phyloP scores from a whole-genome alignment of 768 basidiomycete species.

The Russula foetens region DNA sequence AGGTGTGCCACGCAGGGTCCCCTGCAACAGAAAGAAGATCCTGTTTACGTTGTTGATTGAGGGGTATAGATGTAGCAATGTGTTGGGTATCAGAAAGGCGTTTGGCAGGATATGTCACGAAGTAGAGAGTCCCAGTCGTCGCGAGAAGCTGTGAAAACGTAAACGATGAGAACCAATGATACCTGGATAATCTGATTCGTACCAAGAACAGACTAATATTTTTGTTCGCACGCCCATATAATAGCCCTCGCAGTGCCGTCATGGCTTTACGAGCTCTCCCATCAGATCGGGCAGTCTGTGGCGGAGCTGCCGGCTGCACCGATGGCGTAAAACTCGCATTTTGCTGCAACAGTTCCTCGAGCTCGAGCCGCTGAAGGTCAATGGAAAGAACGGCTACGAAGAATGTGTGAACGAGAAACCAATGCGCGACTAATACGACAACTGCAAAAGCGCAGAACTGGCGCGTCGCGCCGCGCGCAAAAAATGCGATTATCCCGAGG shows the following conservation, averaged over 20 bases:
- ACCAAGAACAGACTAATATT: conserved; percentile 79
- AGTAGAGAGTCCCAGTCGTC: conserved; percentile 67
- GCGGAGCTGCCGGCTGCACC: conserved; percentile 24
- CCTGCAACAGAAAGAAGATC: conserved; percentile 14
- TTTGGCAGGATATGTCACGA: conserved; percentile 49
- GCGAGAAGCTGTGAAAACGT: conserved; percentile 55
- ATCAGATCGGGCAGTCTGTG: conserved; percentile 22
- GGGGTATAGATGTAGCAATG: conserved; percentile 10
- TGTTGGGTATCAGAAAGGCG: conserved; percentile 18
- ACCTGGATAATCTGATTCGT: conserved; percentile 19
- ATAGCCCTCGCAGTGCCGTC: conserved; percentile 35
- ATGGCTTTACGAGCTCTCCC: conserved; percentile 40
- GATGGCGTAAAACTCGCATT: conserved; percentile 48
- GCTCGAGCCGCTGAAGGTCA: conserved; percentile 90
- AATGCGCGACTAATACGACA: conserved; percentile 92
- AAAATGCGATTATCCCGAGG: conserved; percentile 65
- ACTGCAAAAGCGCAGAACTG: conserved; percentile 93
- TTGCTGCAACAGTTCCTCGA: conserved; percentile 80
- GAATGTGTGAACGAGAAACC: conserved; percentile 95
- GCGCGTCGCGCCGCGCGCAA: conserved; percentile 72
- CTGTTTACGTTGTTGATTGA: conserved; percentile 13
- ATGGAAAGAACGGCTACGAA: conserved; percentile 93
- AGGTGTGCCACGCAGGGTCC: conserved; percentile 57
- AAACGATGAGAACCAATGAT: neutral
- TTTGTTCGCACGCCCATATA: conserved; percentile 62